phyloP scores from a whole-genome alignment of 2,329 filamentous ascomycete genomes.

The Aspergillus sp. region DNA sequence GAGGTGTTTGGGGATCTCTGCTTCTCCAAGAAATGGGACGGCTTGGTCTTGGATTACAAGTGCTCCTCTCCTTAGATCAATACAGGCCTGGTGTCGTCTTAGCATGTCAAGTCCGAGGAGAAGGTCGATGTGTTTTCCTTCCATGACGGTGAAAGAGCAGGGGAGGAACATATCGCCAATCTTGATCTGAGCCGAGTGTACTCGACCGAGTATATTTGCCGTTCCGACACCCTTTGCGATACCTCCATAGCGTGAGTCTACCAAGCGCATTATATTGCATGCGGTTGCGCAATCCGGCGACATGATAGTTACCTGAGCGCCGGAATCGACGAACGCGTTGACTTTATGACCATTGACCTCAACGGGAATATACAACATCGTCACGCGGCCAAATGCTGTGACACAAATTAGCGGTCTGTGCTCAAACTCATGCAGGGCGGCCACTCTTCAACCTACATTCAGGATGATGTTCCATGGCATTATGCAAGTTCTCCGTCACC shows the following conservation, averaged over 20 bases:
- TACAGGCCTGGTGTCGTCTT: conserved; percentile 88
- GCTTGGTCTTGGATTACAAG: conserved; percentile 86
- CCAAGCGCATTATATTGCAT: conserved; percentile 93
- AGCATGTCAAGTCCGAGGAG: conserved; percentile 95
- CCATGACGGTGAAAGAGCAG: conserved; percentile 98
- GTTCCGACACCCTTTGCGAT: conserved; percentile 93
- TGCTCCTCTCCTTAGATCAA: conserved; percentile 81
- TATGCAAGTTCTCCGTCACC: conserved; percentile 93
- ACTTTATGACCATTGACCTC: conserved; percentile 90
- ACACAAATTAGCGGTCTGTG: conserved; percentile 7
- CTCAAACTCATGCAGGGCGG: not conserved
- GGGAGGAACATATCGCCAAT: conserved; percentile 84
- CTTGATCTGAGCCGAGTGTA: conserved; percentile 92
- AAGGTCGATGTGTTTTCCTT: conserved; percentile 93
- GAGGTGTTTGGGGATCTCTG: conserved; percentile 84
- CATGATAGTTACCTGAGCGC: conserved; percentile 98
- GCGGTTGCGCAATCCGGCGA: conserved; percentile 86
- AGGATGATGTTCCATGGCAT: conserved; percentile 94
- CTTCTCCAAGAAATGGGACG: conserved; percentile 86
- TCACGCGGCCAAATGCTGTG: conserved; percentile 86
- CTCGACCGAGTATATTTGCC: conserved; percentile 88
- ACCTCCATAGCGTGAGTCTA: conserved; percentile 88
- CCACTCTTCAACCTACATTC: conserved; percentile 65
- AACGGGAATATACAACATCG: conserved; percentile 94
- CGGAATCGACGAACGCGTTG: conserved; percentile 96